Evolutionary conservation across 306 rosid genomes (phyloP), one percentile per base, ranked within the genome.

Genomic region (Malus asiatica): DNA sequence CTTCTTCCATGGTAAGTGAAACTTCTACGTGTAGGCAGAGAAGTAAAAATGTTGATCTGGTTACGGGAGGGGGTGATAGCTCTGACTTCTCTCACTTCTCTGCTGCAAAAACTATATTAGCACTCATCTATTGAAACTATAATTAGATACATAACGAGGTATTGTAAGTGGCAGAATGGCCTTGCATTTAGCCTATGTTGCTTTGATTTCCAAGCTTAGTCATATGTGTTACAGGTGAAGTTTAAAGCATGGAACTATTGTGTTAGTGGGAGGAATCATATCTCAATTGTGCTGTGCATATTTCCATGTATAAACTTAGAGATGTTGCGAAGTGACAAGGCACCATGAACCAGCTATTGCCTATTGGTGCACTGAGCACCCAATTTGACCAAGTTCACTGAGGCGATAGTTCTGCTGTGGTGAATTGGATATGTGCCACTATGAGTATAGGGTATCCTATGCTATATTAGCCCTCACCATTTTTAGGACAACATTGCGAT

Each of bases 251-350:
- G 10, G 27, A 25, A 38, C 18, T 59, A 11, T 15, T 23, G 55
- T 55, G 76, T 20, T 38, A 27, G 80, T 77, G 40, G 79, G 35
- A 30, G 19, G 44, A 58, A 25, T 30, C 76, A 59, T n/a, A 16
- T 42, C 57, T 60, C 53, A 73, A 9, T 40, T 18, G 30, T 33
- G 55, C 44, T 4, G 2, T 33, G 60, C 45, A 23, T 30, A 64
- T 29, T 15, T 14, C 27, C 29, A 8, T 48, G 27, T 18, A 16
- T 8, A 13, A 14, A 35, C 23, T 46, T 65, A 15, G 22, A 69
- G 75, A 45, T 40, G 72, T 72, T 78, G 82, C 35, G 73, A 78
- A 25, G 60, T 68, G 73, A 72, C 74, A 5, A 72, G 77, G 78
- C 78, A 29, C 67, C 19, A 44, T 20, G 66, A 78, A 20, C 23